A percentile compares a stretch with the other conserved stretches of the same genome.
Conservation (phyloP, 1,284 basidiomycete species). For the Rhodofomes roseus region DNA sequence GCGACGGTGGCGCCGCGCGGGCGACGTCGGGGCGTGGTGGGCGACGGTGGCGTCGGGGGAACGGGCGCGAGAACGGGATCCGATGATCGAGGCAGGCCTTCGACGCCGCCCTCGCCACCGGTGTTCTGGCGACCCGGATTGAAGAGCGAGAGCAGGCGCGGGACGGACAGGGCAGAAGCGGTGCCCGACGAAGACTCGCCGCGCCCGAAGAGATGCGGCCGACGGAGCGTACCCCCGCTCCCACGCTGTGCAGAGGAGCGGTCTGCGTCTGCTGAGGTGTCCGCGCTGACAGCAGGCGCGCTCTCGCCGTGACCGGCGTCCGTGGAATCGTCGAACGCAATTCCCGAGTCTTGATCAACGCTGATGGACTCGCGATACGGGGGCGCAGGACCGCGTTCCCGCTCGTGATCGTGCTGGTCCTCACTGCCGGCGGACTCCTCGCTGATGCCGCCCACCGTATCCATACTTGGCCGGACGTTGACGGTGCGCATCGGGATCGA, state of each 20-base stretch:
- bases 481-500: not conserved
- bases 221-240: not conserved
- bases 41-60: slow-evolving; percentile 4
- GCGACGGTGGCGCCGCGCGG: slow-evolving; percentile 10
- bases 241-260: not conserved
- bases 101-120: not conserved
- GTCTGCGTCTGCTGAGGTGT: not conserved
- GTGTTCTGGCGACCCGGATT: slow-evolving; percentile 14
- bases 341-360: slow-evolving; percentile 13
- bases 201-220: slow-evolving; percentile 5
- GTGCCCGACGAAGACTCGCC: not conserved
- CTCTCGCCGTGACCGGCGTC: not conserved
- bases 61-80: not conserved
- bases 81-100: not conserved
- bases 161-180: not conserved
- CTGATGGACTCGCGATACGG: slow-evolving; percentile 60
- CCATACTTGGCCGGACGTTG: slow-evolving; percentile 18
- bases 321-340: slow-evolving; percentile 7
- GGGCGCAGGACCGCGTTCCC: slow-evolving; percentile 56
- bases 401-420: slow-evolving; percentile 4
- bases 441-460: slow-evolving; percentile 18
- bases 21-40: slow-evolving; percentile 9
- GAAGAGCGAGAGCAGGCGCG: slow-evolving; percentile 16
- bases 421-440: slow-evolving; percentile 1
- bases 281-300: not conserved